phyloP scores from a whole-genome alignment of 495 filamentous ascomycete species.

The Penicillium atrosanguineum region DNA sequence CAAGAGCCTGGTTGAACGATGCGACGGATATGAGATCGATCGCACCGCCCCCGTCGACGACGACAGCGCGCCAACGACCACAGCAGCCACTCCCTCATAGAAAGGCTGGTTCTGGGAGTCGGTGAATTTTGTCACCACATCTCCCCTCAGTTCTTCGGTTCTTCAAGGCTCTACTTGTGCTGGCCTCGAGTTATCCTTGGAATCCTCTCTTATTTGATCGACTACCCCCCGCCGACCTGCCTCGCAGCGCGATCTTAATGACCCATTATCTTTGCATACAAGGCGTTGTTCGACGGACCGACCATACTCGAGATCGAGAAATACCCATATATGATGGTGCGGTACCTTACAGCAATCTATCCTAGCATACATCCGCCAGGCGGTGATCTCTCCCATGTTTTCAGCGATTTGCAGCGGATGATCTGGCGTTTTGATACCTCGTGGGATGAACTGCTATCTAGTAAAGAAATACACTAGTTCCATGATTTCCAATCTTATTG shows the following conservation, averaged over 20 bases:
- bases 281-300: slow-evolving; percentile 11
- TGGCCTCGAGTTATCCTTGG: slow-evolving; percentile 19
- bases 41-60: slow-evolving; percentile 18
- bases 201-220: neutral
- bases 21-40: slow-evolving; percentile 57
- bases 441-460: slow-evolving; percentile 15
- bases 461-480: slow-evolving; percentile 12
- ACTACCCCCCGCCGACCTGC: neutral
- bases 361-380: slow-evolving; percentile 17
- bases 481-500: neutral
- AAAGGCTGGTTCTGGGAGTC: neutral
- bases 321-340: slow-evolving; percentile 13
- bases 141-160: neutral
- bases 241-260: slow-evolving; percentile 13
- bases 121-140: neutral
- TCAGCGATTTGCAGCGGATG: slow-evolving; percentile 23
- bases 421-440: slow-evolving; percentile 24
- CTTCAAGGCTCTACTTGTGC: slow-evolving; percentile 15
- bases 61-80: slow-evolving; percentile 4
- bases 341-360: slow-evolving; percentile 19
- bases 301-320: slow-evolving; percentile 9
- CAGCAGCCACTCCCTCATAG: slow-evolving; percentile 1
- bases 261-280: slow-evolving; percentile 15
- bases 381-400: slow-evolving; percentile 24
- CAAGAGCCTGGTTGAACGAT: slow-evolving; percentile 72